A percentile compares a stretch with the other conserved stretches of the same genome.
Evolutionary conservation across 2,329 filamentous ascomycete species (phyloP).

Genomic region (Nigrospora oryzae): DNA sequence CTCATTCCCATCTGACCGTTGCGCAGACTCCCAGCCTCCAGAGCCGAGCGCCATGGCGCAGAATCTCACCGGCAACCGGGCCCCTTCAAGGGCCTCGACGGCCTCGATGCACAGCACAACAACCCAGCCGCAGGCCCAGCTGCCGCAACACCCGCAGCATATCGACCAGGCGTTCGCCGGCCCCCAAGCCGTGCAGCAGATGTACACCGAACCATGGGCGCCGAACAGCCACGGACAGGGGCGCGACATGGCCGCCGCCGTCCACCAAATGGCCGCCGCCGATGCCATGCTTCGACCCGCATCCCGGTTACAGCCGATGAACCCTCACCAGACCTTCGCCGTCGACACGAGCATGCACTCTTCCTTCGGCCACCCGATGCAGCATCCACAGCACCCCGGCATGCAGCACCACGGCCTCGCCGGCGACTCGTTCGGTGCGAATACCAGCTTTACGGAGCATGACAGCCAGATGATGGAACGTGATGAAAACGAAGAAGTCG

Average conservation of each 20-base stretch:
- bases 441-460: slow-evolving; percentile 46
- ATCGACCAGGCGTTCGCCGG: slow-evolving; percentile 38
- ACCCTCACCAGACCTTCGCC: slow-evolving; percentile 37
- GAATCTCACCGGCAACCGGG: slow-evolving; percentile 36
- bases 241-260: slow-evolving; percentile 28
- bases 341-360: slow-evolving; percentile 40
- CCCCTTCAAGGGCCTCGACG: slow-evolving; percentile 47
- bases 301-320: slow-evolving; percentile 49
- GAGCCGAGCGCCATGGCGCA: slow-evolving; percentile 25
- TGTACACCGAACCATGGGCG: slow-evolving; percentile 43
- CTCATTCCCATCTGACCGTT: slow-evolving; percentile 5
- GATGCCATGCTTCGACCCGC: slow-evolving; percentile 52
- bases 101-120: slow-evolving; percentile 46
- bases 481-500: slow-evolving; percentile 49
- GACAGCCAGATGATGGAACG: slow-evolving; percentile 54
- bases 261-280: slow-evolving; percentile 38
- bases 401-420: slow-evolving; percentile 43
- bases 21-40: slow-evolving; percentile 15
- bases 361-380: slow-evolving; percentile 33
- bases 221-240: slow-evolving; percentile 32
- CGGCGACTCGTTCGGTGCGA: slow-evolving; percentile 41
- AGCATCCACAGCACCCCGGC: slow-evolving; percentile 30
- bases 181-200: slow-evolving; percentile 12
- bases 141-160: slow-evolving; percentile 18
- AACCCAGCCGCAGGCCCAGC: slow-evolving; percentile 40